Evolutionary conservation across 768 basidiomycete species (phyloP).

Genomic region (Collybiopsis luxurians): DNA sequence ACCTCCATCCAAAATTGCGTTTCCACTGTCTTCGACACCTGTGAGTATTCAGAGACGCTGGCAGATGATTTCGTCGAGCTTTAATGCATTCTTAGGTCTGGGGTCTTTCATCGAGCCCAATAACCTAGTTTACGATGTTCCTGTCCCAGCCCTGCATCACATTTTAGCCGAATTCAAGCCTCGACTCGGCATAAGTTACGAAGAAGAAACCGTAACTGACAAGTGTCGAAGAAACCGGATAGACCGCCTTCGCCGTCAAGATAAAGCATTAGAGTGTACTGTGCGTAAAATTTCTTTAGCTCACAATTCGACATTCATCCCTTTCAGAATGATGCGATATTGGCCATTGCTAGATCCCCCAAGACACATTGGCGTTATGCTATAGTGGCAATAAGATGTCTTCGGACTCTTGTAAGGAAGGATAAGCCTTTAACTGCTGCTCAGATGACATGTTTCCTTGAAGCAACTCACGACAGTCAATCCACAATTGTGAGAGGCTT

Average conservation of each 20-base stretch:
- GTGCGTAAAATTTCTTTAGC: constrained; percentile 33
- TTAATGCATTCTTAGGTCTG: constrained; percentile 40
- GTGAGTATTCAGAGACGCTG: constrained; percentile 31
- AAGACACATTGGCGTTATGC: constrained; percentile 80
- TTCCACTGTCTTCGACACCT: constrained; percentile 59
- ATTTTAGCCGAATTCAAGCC: constrained; percentile 36
- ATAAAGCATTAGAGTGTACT: constrained; percentile 39
- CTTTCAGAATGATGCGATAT: constrained; percentile 38
- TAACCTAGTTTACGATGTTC: constrained; percentile 50
- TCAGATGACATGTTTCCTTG: constrained; percentile 57
- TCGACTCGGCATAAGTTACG: constrained; percentile 24
- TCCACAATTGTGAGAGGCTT: constrained; percentile 67
- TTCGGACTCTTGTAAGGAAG: constrained; percentile 66
- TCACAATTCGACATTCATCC: not conserved
- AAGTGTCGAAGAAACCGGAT: constrained; percentile 44
- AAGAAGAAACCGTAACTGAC: constrained; percentile 36
- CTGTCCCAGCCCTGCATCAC: constrained; percentile 38
- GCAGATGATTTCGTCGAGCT: not conserved
- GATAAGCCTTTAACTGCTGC: constrained; percentile 50
- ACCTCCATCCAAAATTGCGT: constrained; percentile 78
- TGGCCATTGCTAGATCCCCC: constrained; percentile 56
- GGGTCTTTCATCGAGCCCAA: constrained; percentile 61
- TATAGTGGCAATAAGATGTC: constrained; percentile 64
- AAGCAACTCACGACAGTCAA: constrained; percentile 60
- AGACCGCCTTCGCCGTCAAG: constrained; percentile 36